Percentiles rank a stretch among this genome's conserved stretches.
Evolutionary conservation across 192 early-diverging fungal genomes (phyloP).

Genomic region (Coemansia sp.): DNA sequence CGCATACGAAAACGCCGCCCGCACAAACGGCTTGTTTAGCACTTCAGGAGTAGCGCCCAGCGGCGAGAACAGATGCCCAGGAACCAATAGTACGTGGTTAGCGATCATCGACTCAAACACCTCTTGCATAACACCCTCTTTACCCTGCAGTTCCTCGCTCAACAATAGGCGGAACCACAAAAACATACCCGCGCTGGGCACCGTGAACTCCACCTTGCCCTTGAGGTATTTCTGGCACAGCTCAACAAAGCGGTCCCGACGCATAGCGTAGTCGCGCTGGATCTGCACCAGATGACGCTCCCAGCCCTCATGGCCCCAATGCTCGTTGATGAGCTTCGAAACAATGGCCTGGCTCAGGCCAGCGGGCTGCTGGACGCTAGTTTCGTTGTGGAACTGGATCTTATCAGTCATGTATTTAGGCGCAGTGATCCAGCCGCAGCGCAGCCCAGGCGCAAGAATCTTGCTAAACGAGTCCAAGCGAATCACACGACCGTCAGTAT

Average conservation of each 20-base stretch:
- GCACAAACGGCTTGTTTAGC: conserved; percentile 60
- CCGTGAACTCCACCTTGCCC: conserved; percentile 61
- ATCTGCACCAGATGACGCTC: conserved; percentile 69
- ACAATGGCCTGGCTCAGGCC: conserved; percentile 81
- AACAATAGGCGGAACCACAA: conserved; percentile 76
- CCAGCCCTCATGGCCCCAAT: conserved; percentile 86
- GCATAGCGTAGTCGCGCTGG: conserved; percentile 72
- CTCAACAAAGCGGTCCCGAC: conserved; percentile 70
- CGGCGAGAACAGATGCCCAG: conserved; percentile 65
- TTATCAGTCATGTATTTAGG: conserved; percentile 71
- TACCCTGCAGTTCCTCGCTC: conserved; percentile 38
- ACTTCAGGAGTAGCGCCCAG: conserved; percentile 50
- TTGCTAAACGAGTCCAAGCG: conserved; percentile 94
- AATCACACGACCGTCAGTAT: conserved; percentile 85
- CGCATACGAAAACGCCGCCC: conserved; percentile 74
- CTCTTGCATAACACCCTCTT: conserved; percentile 60
- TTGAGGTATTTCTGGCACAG: conserved; percentile 65
- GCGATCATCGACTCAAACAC: conserved; percentile 65
- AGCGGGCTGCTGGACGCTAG: conserved; percentile 82
- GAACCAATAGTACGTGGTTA: conserved; percentile 72
- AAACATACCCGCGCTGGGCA: conserved; percentile 87
- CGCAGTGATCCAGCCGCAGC: conserved; percentile 80
- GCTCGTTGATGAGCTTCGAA: conserved; percentile 66
- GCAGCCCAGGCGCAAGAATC: conserved; percentile 84
- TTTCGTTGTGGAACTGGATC: conserved; percentile 81